Percentiles rank a stretch among this genome's conserved stretches.
phyloP scores from a whole-genome alignment of 192 early-diverging fungal species.

The Rhizoclosmatium globosum region DNA sequence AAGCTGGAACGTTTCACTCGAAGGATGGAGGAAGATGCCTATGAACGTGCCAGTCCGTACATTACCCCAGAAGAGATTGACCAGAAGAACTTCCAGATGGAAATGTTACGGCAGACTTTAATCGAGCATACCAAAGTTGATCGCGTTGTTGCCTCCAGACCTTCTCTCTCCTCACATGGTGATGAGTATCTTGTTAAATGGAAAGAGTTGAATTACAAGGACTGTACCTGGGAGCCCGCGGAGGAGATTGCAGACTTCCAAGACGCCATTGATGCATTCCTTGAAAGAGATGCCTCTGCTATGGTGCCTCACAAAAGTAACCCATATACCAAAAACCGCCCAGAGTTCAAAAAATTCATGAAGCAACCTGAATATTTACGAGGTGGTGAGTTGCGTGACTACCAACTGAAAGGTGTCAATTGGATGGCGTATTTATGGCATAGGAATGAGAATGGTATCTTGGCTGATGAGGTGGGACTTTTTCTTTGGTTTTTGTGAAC shows the following conservation, averaged over 20 bases:
- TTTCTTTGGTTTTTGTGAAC: neutral
- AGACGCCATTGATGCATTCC: slow-evolving; percentile 83
- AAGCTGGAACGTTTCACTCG: slow-evolving; percentile 66
- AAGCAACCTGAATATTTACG: slow-evolving; percentile 84
- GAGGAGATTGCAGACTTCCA: slow-evolving; percentile 79
- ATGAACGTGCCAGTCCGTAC: slow-evolving; percentile 68
- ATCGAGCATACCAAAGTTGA: slow-evolving; percentile 90
- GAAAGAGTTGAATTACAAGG: slow-evolving; percentile 85
- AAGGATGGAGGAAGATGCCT: slow-evolving; percentile 65
- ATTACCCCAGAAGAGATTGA: slow-evolving; percentile 89
- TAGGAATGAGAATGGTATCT: slow-evolving; percentile 93
- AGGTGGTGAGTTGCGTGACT: slow-evolving; percentile 92
- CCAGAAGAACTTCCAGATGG: slow-evolving; percentile 82
- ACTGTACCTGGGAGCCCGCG: slow-evolving; percentile 90
- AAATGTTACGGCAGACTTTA: slow-evolving; percentile 80
- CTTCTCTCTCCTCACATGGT: slow-evolving; percentile 46
- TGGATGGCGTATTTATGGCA: slow-evolving; percentile 98
- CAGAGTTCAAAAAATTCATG: slow-evolving; percentile 78
- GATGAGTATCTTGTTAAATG: slow-evolving; percentile 95
- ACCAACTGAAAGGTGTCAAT: slow-evolving; percentile 93
- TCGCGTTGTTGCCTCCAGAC: slow-evolving; percentile 81
- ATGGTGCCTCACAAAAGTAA: slow-evolving; percentile 76
- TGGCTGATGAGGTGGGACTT: slow-evolving; percentile 81
- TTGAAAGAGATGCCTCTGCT: slow-evolving; percentile 79
- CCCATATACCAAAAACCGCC: slow-evolving; percentile 65